Evolutionary conservation across 257 asterid genomes (phyloP).

Genomic region (Capsicum pubescens): DNA sequence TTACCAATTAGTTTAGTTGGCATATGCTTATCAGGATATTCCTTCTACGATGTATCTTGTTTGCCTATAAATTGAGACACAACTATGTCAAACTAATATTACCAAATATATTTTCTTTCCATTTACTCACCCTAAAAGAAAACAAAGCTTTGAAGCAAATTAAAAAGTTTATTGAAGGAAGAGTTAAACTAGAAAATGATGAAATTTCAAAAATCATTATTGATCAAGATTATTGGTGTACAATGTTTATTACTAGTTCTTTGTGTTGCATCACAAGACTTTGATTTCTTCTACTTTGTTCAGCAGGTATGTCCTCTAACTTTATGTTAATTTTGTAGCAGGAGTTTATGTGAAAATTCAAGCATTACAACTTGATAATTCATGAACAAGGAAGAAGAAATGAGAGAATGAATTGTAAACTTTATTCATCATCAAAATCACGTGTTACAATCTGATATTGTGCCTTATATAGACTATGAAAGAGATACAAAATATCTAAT

Average conservation of each 20-base stretch:
- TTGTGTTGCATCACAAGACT: constrained; percentile 36
- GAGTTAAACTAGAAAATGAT: constrained; percentile 4
- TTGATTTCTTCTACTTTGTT: constrained; percentile 53
- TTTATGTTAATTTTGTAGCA: background rate
- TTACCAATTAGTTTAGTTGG: background rate
- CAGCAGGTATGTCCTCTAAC: constrained; percentile 41
- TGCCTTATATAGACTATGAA: too few relatives aligned
- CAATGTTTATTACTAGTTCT: constrained; percentile 31
- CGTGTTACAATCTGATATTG: too few relatives aligned
- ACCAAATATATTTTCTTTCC: background rate
- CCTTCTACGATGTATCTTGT: background rate
- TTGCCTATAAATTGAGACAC: constrained; percentile 30
- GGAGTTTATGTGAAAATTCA: too few relatives aligned
- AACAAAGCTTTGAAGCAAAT: constrained; percentile 15
- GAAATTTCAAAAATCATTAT: constrained; percentile 28
- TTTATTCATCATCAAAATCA: too few relatives aligned
- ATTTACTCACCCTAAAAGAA: background rate
- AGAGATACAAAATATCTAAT: too few relatives aligned
- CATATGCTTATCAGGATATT: constrained; percentile 23
- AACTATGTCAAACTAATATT: background rate
- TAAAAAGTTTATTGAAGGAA: background rate
- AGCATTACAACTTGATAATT: too few relatives aligned
- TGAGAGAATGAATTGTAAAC: too few relatives aligned
- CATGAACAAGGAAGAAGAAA: too few relatives aligned
- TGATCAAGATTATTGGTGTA: constrained; percentile 33